These are phyloP conservation scores for Epichloe gansuensis DNA, from an alignment of 2,329 filamentous ascomycete species.

Conservation along the genomic window DNA sequence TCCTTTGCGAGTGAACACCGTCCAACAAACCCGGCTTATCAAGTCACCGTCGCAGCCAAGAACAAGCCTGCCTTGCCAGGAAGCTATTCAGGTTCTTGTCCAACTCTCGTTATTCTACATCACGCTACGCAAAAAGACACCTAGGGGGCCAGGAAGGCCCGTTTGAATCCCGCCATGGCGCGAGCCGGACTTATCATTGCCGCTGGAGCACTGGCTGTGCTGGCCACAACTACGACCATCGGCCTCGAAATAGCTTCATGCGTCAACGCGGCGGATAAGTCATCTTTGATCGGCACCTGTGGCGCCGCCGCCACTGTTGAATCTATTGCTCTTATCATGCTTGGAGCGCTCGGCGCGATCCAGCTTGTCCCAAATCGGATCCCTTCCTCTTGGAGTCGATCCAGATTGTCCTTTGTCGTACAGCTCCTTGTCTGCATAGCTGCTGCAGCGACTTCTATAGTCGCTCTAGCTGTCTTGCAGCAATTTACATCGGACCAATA, in stretches of 20 bases:
- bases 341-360: conserved; percentile 23
- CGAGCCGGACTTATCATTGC: conserved; percentile 4
- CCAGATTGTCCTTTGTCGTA: conserved; percentile 15
- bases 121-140: background rate
- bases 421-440: conserved; percentile 28
- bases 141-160: background rate
- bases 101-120: background rate
- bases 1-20: background rate
- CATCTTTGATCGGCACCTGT: conserved; percentile 8
- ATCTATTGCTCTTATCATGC: conserved; percentile 13
- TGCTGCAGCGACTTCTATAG: conserved; percentile 32
- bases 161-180: conserved; percentile 6
- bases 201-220: conserved; percentile 9
- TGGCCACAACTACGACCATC: conserved; percentile 9
- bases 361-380: conserved; percentile 11
- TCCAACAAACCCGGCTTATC: background rate
- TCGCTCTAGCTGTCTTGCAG: conserved; percentile 27
- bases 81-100: background rate
- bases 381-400: conserved; percentile 13
- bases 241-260: conserved; percentile 10
- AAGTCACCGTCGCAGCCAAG: background rate
- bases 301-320: conserved; percentile 18
- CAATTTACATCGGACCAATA: conserved; percentile 11
- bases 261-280: conserved; percentile 3
- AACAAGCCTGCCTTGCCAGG: background rate